Evolutionary conservation across 768 basidiomycete genomes (phyloP).

Genomic region (Mycena crocata): DNA sequence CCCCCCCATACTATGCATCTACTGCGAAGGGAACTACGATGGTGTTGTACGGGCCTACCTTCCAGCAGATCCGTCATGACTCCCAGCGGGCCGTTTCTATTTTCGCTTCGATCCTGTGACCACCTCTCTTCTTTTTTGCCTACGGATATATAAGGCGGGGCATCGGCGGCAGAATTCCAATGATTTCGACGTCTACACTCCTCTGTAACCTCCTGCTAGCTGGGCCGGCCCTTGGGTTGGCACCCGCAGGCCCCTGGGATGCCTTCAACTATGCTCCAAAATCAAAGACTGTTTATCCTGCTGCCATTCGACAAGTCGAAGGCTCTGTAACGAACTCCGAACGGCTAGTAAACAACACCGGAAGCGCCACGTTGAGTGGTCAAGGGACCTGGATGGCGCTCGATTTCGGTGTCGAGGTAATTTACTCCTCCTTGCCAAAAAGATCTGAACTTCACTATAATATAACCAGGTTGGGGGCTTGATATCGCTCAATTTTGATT

Average conservation of each 20-base stretch:
- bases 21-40: too few relatives aligned
- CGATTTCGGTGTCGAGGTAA: conserved; percentile 67
- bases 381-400: conserved; percentile 61
- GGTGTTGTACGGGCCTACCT: too few relatives aligned
- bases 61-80: conserved; percentile 21
- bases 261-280: conserved; percentile 62
- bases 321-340: conserved; percentile 50
- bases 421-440: not conserved
- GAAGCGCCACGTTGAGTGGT: conserved; percentile 51
- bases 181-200: conserved; percentile 1
- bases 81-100: conserved; percentile 13
- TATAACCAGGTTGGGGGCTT: conserved; percentile 64
- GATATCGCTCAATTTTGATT: conserved; percentile 59
- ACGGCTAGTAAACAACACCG: conserved; percentile 48
- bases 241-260: conserved; percentile 65
- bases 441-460: not conserved
- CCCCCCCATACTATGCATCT: too few relatives aligned
- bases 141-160: conserved; percentile 13
- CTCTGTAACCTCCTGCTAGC: not conserved
- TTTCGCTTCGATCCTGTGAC: conserved; percentile 11
- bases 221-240: conserved; percentile 34
- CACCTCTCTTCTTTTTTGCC: not conserved
- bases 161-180: not conserved
- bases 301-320: conserved; percentile 49
- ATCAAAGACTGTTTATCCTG: conserved; percentile 59